A percentile compares a stretch with the other conserved stretches of the same genome.
These are phyloP conservation scores for Cryptococcus sp. DNA, from an alignment of 1,284 basidiomycete species.

Conservation along the genomic window DNA sequence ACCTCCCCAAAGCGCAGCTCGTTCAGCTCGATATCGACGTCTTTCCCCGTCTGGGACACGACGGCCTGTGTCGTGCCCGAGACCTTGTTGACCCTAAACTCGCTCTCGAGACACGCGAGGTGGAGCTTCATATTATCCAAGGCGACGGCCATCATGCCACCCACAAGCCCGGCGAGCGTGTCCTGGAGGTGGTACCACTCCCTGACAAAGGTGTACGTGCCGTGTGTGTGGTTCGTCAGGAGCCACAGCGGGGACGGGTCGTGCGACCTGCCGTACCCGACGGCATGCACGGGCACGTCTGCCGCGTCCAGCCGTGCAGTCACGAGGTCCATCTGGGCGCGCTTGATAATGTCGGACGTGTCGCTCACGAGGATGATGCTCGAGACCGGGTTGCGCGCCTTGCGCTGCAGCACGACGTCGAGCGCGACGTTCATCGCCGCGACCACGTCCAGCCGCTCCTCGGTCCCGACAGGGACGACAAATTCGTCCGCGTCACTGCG, in stretches of 20 bases:
- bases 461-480: conserved; percentile 67
- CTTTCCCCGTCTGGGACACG: conserved; percentile 78
- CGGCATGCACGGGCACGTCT: conserved; percentile 84
- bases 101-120: conserved; percentile 60
- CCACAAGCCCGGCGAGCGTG: conserved; percentile 83
- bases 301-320: conserved; percentile 93
- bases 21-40: conserved; percentile 92
- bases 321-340: conserved; percentile 98
- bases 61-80: conserved; percentile 78
- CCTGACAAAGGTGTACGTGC: conserved; percentile 95
- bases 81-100: conserved; percentile 84
- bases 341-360: conserved; percentile 78
- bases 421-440: conserved; percentile 90
- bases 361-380: conserved; percentile 93
- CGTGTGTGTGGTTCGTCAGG: conserved; percentile 93
- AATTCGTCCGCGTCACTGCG: conserved; percentile 55
- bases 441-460: conserved; percentile 92
- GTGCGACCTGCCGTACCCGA: conserved; percentile 93
- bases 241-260: conserved; percentile 98
- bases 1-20: conserved; percentile 86
- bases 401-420: conserved; percentile 89
- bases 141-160: conserved; percentile 90
- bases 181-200: conserved; percentile 92
- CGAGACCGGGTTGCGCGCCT: conserved; percentile 80
- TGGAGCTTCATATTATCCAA: conserved; percentile 85